A percentile compares a stretch with the other conserved stretches of the same genome.
Conservation (phyloP, 2,329 filamentous ascomycete species). For the Phialophora chinensis region DNA sequence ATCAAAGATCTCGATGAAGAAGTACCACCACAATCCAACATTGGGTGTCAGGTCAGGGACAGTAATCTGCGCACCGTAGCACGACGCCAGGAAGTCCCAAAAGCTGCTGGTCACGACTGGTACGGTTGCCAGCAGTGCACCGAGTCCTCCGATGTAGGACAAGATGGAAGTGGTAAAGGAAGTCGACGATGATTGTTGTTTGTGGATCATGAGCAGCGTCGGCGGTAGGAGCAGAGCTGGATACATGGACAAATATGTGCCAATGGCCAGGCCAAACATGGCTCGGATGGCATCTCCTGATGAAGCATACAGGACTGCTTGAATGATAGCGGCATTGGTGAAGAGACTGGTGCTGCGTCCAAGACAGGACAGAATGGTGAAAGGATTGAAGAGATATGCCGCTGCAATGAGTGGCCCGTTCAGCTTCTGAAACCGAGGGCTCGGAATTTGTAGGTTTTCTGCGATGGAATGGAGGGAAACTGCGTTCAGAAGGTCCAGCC, state of each 20-base stretch:
- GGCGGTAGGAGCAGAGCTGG: conserved; percentile 85
- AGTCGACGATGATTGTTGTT: conserved; percentile 37
- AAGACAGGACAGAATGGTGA: conserved; percentile 88
- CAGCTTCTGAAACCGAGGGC: conserved; percentile 35
- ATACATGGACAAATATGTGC: conserved; percentile 90
- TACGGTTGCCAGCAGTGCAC: conserved; percentile 32
- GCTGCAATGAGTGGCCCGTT: conserved; percentile 34
- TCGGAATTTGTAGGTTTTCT: conserved; percentile 31
- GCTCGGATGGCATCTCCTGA: conserved; percentile 74
- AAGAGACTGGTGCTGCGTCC: conserved; percentile 88
- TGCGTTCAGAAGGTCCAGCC: conserved; percentile 81
- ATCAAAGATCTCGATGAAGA: conserved; percentile 99
- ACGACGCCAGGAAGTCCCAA: conserved; percentile 85
- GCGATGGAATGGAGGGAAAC: conserved; percentile 79
- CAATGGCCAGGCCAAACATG: conserved; percentile 83
- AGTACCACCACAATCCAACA: conserved; percentile 98
- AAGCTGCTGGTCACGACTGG: conserved; percentile 71
- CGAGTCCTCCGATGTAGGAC: conserved; percentile 35
- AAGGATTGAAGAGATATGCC: conserved; percentile 93
- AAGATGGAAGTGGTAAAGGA: conserved; percentile 39
- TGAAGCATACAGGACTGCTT: conserved; percentile 81
- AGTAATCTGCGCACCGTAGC: conserved; percentile 90
- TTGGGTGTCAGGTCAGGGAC: conserved; percentile 94
- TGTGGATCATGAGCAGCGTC: conserved; percentile 65
- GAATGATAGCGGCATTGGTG: conserved; percentile 84